Evolutionary conservation across 2,329 filamentous ascomycete species (phyloP).

Genomic region (Acrodontium crateriforme): DNA sequence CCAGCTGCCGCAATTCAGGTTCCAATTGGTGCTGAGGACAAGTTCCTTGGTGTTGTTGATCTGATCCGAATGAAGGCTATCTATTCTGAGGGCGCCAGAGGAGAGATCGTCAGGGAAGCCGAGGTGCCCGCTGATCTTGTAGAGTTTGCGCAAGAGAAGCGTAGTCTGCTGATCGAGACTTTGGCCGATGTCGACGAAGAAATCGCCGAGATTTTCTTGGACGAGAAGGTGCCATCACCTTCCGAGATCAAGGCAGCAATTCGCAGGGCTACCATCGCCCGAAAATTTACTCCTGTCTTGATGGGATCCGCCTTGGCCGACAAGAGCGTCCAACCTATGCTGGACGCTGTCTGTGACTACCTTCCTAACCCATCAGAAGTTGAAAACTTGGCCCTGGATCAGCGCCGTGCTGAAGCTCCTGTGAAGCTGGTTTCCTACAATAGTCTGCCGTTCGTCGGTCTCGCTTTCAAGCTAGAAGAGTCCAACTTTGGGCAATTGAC

Average conservation of each 20-base stretch:
- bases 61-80: slow-evolving; percentile 83
- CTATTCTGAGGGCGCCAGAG: slow-evolving; percentile 73
- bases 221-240: slow-evolving; percentile 65
- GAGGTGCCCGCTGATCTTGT: slow-evolving; percentile 71
- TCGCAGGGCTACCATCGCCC: slow-evolving; percentile 70
- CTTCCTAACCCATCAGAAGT: slow-evolving; percentile 85
- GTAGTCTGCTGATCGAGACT: slow-evolving; percentile 78
- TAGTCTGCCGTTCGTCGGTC: slow-evolving; percentile 79
- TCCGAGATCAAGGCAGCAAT: slow-evolving; percentile 87
- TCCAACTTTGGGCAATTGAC: slow-evolving; percentile 97
- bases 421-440: slow-evolving; percentile 90
- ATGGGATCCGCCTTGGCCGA: slow-evolving; percentile 94
- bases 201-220: slow-evolving; percentile 88
- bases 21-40: slow-evolving; percentile 83
- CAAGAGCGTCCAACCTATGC: slow-evolving; percentile 90
- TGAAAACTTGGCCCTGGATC: slow-evolving; percentile 78
- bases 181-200: slow-evolving; percentile 96
- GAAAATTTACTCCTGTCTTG: slow-evolving; percentile 87
- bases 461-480: slow-evolving; percentile 98
- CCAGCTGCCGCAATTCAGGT: slow-evolving; percentile 87
- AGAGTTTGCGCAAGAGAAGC: slow-evolving; percentile 66
- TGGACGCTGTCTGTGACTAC: slow-evolving; percentile 92
- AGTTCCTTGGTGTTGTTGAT: slow-evolving; percentile 86
- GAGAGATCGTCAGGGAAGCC: slow-evolving; percentile 64
- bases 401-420: slow-evolving; percentile 58